Percentiles rank a stretch among this genome's conserved stretches.
These are phyloP conservation scores for Micractinium conductrix DNA, from an alignment of 139 green algal genomes.

Conservation along the genomic window DNA sequence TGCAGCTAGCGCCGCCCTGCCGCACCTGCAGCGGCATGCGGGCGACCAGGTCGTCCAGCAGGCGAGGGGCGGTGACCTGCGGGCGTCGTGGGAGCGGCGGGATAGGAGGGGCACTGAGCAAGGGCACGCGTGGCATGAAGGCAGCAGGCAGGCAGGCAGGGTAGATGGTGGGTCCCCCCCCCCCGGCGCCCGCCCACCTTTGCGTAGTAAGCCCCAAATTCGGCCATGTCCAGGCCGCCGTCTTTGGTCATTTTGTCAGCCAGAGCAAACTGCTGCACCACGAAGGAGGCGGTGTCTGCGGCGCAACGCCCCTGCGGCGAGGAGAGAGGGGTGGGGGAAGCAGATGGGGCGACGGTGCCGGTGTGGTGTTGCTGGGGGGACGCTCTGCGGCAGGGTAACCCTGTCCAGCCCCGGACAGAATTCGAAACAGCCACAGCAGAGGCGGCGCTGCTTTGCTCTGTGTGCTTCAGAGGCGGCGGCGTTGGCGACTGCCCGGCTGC, in stretches of 20 bases:
- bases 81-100: neutral
- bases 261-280: conserved; percentile 45
- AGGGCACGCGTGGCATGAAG: neutral
- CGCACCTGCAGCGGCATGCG: conserved; percentile 10
- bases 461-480: no score
- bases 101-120: neutral
- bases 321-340: neutral
- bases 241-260: conserved; percentile 33
- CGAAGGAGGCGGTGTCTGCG: conserved; percentile 38
- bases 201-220: conserved; percentile 52
- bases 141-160: neutral
- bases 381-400: no score
- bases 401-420: no score
- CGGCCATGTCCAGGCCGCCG: conserved; percentile 41
- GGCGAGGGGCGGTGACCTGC: conserved; percentile 23
- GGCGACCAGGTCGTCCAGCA: neutral
- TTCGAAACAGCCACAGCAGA: no score
- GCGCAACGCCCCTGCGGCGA: neutral
- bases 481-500: no score
- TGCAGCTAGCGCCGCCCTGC: no score
- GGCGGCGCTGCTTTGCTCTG: no score
- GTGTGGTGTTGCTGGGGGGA: no score
- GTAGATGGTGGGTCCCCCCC: no score
- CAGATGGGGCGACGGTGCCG: neutral
- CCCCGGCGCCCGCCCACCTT: no score